These are phyloP conservation scores for Sideroxylon spinosum DNA, from an alignment of 179 eudicot genomes.

Conservation along the genomic window DNA sequence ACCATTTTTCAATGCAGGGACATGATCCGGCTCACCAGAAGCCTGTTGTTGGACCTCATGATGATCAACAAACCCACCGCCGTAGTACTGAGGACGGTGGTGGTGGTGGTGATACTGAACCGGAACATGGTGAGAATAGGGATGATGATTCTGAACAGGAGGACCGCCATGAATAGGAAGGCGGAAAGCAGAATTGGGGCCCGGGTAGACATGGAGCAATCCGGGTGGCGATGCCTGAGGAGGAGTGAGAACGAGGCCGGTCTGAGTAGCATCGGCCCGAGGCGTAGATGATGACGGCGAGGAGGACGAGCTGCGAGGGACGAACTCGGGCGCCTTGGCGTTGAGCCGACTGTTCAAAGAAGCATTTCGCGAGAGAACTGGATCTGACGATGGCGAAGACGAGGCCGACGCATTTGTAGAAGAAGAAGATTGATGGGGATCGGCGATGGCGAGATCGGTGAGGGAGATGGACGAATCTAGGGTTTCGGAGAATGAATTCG, in stretches of 20 bases:
- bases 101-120: conserved; percentile 25
- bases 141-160: conserved; percentile 17
- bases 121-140: conserved; percentile 22
- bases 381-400: conserved; percentile 15
- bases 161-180: conserved; percentile 30
- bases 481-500: conserved; percentile 15
- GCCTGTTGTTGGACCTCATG: conserved; percentile 24
- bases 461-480: conserved; percentile 21
- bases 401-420: neutral
- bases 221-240: conserved; percentile 31
- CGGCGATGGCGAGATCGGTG: neutral
- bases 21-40: conserved; percentile 25
- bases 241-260: conserved; percentile 28
- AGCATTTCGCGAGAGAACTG: conserved; percentile 36
- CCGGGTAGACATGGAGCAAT: conserved; percentile 38
- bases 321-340: conserved; percentile 81
- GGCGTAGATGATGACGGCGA: conserved; percentile 19
- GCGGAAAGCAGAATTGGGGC: conserved; percentile 26
- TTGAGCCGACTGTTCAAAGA: conserved; percentile 52
- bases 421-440: neutral
- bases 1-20: conserved; percentile 35
- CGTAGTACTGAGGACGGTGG: conserved; percentile 22
- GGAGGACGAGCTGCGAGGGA: conserved; percentile 35
- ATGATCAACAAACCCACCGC: conserved; percentile 14
- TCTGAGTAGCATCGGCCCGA: conserved; percentile 13